A percentile compares a stretch with the other conserved stretches of the same genome.
Conservation (phyloP, 1,139 yeast species). For the Candida sanyaensis region DNA sequence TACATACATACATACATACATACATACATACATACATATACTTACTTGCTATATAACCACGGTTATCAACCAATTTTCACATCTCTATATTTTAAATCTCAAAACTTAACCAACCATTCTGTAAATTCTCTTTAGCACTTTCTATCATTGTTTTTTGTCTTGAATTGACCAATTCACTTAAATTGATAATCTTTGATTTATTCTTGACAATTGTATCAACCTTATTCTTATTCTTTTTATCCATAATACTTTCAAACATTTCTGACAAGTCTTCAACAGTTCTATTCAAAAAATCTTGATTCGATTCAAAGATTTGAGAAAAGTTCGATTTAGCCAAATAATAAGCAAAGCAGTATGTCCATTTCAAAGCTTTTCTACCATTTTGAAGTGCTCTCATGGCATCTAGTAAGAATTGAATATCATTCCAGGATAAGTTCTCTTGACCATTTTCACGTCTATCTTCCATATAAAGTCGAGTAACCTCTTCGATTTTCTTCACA, state of each 20-base stretch:
- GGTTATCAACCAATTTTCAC: neutral
- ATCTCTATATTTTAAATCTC: constrained; percentile 8
- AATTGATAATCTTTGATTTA: constrained; percentile 52
- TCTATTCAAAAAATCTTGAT: constrained; percentile 68
- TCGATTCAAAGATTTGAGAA: constrained; percentile 68
- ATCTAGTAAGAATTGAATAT: constrained; percentile 79
- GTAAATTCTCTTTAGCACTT: constrained; percentile 47
- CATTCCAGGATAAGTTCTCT: constrained; percentile 75
- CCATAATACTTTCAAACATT: constrained; percentile 60
- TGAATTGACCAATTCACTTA: constrained; percentile 45
- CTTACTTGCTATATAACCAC: too few relatives aligned
- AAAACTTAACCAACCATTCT: constrained; percentile 24
- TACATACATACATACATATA: too few relatives aligned
- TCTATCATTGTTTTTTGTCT: constrained; percentile 53
- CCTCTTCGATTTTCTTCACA: constrained; percentile 60
- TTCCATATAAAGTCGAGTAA: constrained; percentile 61
- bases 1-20: too few relatives aligned
- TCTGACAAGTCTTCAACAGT: constrained; percentile 82
- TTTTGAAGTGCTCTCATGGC: constrained; percentile 64
- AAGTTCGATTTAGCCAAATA: constrained; percentile 55
- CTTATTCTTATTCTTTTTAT: constrained; percentile 37
- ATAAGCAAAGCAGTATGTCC: constrained; percentile 88
- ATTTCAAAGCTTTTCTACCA: constrained; percentile 79
- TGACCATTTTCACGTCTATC: constrained; percentile 25
- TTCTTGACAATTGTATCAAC: constrained; percentile 43